Base-by-base conservation (phyloP, 179 eudicot genomes). In the Kewa caespitosa region DNA sequence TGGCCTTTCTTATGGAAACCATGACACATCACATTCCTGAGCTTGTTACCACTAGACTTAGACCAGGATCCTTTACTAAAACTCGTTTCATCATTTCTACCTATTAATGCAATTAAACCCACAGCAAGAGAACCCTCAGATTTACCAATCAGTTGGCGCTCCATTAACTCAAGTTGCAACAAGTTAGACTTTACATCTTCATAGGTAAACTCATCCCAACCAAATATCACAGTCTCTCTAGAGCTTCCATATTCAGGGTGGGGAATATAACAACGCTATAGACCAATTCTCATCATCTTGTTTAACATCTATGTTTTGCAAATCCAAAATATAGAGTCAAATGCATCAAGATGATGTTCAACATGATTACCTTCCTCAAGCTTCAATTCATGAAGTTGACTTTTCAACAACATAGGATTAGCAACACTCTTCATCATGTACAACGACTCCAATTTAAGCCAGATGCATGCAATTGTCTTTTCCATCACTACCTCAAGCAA, bases 291-390 rank as follows among this genome's bases (percentile, higher is more conserved):
- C 33, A 33, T 37, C 46, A n/a, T 32, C 46, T 10, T 18, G 1
- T 23, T 33, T 46, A 3, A 33, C 74, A 70, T 70, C 41, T 15
- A 70, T 10, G 50, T 70, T 70, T 22, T 69, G 27, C 11, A 37
- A 65, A 59, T 65, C 42, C 36, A 65, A 36, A 65, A 8, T 36
- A 36, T 22, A 37, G 17, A 70, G 50, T 70, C 50, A 48, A 70
- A 52, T 23, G 48, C 41, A 48, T 52, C 39, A 30, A 50, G 28
- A 50, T 70, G 74, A 33, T 61, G 32, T 70, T 70, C 42, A 31
- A 50, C 18, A 18, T 38, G 38, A 46, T 37, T 48, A 70, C 41
- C 74, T 70, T 70, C 14, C 4, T 11, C 6, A 50, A 20, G 14
- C 60, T 17, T 48, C 50, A n/a, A n/a, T n/a, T n/a, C n/a, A n/a